Evolutionary conservation across 1,139 yeast genomes (phyloP).

Genomic region (Schizosaccharomyces versatilis): DNA sequence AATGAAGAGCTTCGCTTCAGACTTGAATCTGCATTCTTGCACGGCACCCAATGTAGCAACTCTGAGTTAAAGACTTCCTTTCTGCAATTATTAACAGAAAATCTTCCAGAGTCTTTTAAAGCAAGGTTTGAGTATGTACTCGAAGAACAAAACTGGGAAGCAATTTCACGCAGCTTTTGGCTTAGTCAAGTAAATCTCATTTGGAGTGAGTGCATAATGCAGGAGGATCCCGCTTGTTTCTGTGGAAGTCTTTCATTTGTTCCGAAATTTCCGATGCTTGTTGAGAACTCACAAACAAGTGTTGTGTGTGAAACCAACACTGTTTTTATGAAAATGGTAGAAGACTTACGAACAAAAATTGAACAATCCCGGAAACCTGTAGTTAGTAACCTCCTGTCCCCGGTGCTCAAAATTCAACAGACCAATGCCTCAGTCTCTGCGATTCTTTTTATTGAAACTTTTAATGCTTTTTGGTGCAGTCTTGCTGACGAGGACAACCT

Average conservation of each 20-base stretch:
- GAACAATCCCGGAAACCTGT: too few relatives aligned
- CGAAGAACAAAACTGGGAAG: conserved; percentile 93
- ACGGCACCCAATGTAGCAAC: conserved; percentile 73
- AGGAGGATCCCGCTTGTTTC: background rate
- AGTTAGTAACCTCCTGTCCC: background rate
- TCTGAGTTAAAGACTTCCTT: conserved; percentile 52
- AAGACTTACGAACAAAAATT: too few relatives aligned
- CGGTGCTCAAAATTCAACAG: background rate
- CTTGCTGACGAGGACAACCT: background rate
- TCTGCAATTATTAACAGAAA: conserved; percentile 57
- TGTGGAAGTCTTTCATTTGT: background rate
- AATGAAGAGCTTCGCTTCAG: conserved; percentile 81
- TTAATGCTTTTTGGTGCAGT: background rate
- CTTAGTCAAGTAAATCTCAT: conserved; percentile 61
- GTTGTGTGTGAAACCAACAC: background rate
- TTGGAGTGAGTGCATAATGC: background rate
- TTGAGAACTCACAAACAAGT: background rate
- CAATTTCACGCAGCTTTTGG: conserved; percentile 83
- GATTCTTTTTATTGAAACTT: background rate
- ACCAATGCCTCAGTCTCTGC: background rate
- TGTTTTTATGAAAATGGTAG: background rate
- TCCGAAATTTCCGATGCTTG: background rate
- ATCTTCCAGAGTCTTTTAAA: conserved; percentile 57
- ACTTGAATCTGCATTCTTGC: conserved; percentile 89
- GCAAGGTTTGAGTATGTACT: conserved; percentile 69